Evolutionary conservation across 352 stramenopile species (phyloP).

Genomic region (Phytophthora palmivora): DNA sequence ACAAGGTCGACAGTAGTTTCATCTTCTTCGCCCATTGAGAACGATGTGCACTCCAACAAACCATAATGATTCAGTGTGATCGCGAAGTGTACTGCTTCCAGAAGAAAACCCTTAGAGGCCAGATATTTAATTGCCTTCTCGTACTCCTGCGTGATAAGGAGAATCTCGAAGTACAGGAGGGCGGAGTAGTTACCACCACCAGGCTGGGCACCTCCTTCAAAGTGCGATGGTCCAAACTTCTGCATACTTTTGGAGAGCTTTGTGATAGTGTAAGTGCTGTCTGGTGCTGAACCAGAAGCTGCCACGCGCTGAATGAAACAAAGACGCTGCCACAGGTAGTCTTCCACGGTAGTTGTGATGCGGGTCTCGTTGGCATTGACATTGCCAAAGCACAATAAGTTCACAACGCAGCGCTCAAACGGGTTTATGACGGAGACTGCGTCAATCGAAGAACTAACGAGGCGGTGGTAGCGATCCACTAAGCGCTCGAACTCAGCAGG

Average conservation of each 20-base stretch:
- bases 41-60: constrained; percentile 65
- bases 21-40: constrained; percentile 66
- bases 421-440: constrained; percentile 73
- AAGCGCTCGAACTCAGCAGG: constrained; percentile 68
- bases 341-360: constrained; percentile 84
- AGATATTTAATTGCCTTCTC: constrained; percentile 86
- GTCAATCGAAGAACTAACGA: constrained; percentile 77
- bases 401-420: constrained; percentile 85
- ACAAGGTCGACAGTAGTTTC: constrained; percentile 69
- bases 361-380: constrained; percentile 76
- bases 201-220: constrained; percentile 55
- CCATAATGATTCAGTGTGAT: constrained; percentile 85
- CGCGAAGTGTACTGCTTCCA: constrained; percentile 85
- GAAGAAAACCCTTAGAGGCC: constrained; percentile 73
- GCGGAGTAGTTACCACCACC: constrained; percentile 53
- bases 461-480: constrained; percentile 70
- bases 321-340: constrained; percentile 87
- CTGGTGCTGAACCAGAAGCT: constrained; percentile 40
- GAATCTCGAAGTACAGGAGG: constrained; percentile 85
- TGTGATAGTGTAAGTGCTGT: constrained; percentile 71
- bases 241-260: constrained; percentile 76
- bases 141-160: constrained; percentile 82
- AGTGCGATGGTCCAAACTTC: constrained; percentile 77
- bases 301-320: constrained; percentile 77
- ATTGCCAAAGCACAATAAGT: constrained; percentile 82